Percentiles rank a stretch among this genome's conserved stretches.
phyloP scores from a whole-genome alignment of 768 basidiomycete species.

The Leucocoprinus sp. region DNA sequence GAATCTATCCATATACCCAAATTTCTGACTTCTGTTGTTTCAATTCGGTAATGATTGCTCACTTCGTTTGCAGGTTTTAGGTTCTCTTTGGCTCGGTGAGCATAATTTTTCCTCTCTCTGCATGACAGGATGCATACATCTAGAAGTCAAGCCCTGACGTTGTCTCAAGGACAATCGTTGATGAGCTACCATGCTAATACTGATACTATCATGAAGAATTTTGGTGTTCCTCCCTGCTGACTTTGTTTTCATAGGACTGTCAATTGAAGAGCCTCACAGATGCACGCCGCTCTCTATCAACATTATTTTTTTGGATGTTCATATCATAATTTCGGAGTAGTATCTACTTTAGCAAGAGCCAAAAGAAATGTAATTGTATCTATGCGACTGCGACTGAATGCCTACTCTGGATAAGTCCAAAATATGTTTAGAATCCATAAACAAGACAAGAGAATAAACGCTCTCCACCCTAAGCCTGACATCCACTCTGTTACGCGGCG shows the following conservation, averaged over 20 bases:
- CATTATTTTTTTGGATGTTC: too few relatives aligned
- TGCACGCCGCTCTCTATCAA: too few relatives aligned
- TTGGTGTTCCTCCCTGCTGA: not conserved
- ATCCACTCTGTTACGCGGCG: constrained; percentile 22
- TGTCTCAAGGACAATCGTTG: constrained; percentile 65
- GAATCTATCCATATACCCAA: constrained; percentile 80
- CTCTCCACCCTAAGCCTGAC: constrained; percentile 29
- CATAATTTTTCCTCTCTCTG: constrained; percentile 21
- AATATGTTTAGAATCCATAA: constrained; percentile 65
- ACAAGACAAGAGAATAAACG: constrained; percentile 19
- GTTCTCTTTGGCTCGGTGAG: constrained; percentile 3
- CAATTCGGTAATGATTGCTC: not conserved
- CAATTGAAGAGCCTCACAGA: not conserved
- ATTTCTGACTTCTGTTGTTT: constrained; percentile 58
- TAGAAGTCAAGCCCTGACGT: constrained; percentile 91
- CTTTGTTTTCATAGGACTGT: constrained; percentile 6
- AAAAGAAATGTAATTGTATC: not conserved
- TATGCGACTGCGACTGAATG: not conserved
- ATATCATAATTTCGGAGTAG: too few relatives aligned
- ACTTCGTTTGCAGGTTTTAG: too few relatives aligned
- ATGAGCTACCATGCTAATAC: constrained; percentile 90
- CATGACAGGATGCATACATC: constrained; percentile 53
- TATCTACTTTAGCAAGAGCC: not conserved
- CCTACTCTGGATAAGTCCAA: constrained; percentile 14
- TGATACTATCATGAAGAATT: constrained; percentile 30